Evolutionary conservation across 2,329 filamentous ascomycete genomes (phyloP).

Genomic region (Exophiala phaeomuriformis): DNA sequence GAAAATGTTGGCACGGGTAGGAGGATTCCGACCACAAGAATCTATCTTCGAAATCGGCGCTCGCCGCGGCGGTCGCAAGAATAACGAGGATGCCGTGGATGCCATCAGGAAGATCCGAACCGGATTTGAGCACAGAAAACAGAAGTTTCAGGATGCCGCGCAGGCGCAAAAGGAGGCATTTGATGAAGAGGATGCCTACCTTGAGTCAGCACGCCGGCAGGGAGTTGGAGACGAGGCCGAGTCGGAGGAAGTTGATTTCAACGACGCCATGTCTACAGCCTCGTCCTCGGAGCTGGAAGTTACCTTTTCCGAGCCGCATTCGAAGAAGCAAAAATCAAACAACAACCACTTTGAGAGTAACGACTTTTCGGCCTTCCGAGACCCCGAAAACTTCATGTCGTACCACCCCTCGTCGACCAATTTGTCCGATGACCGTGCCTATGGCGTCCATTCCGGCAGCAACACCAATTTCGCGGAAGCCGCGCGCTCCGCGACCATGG

Average conservation of each 20-base stretch:
- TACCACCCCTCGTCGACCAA: conserved; percentile 79
- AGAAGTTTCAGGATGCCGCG: conserved; percentile 31
- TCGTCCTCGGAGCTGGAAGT: conserved; percentile 59
- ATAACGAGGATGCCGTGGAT: conserved; percentile 59
- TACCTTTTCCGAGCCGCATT: conserved; percentile 53
- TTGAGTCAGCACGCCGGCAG: conserved; percentile 12
- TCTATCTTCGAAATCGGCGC: conserved; percentile 95
- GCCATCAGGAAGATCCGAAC: conserved; percentile 41
- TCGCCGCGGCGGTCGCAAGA: conserved; percentile 62
- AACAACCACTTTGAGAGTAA: conserved; percentile 46
- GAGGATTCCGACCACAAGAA: conserved; percentile 79
- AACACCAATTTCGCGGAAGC: conserved; percentile 75
- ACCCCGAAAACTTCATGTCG: conserved; percentile 91
- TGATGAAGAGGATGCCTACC: conserved; percentile 35
- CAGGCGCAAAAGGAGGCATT: conserved; percentile 27
- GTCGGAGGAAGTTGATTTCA: conserved; percentile 28
- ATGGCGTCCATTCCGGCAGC: conserved; percentile 80
- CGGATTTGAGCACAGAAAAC: conserved; percentile 38
- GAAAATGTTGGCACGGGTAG: conserved; percentile 81
- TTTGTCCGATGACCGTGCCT: conserved; percentile 80
- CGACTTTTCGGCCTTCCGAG: conserved; percentile 55
- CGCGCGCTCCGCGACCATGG: conserved; percentile 83
- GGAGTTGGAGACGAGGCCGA: conserved; percentile 33
- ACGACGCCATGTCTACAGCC: conserved; percentile 52
- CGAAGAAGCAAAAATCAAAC: conserved; percentile 33